phyloP scores from a whole-genome alignment of 257 asterid species.

The Solanum infundibuliforme region DNA sequence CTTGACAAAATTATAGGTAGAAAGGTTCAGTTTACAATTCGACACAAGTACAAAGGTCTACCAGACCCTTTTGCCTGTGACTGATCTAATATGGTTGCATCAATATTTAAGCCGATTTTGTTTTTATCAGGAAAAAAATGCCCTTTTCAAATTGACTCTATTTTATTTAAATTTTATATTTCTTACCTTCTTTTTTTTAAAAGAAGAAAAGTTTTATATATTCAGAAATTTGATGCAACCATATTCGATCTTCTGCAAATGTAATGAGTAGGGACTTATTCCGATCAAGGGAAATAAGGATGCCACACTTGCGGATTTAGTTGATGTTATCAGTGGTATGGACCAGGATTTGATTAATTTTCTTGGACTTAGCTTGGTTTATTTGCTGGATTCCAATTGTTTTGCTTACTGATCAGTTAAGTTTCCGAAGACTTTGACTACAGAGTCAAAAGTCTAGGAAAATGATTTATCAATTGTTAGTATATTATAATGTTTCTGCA shows the following conservation, averaged over 20 bases:
- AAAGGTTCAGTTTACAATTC: too few species aligned
- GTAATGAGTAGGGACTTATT: too few species aligned
- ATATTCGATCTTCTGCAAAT: too few species aligned
- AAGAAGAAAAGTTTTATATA: not conserved
- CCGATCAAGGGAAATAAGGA: not conserved
- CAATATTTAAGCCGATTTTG: not conserved
- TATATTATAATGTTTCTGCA: not conserved
- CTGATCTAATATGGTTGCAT: not conserved
- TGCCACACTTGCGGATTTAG: not conserved
- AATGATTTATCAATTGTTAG: not conserved
- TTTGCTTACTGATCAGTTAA: not conserved
- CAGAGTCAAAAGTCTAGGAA: not conserved
- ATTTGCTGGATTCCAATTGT: not conserved
- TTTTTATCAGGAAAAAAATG: not conserved
- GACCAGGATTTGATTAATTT: not conserved
- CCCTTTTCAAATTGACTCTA: not conserved
- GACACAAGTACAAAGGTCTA: too few species aligned
- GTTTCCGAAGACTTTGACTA: not conserved
- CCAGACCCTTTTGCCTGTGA: too few species aligned
- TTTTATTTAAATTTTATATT: too few species aligned
- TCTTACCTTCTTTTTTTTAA: too few species aligned
- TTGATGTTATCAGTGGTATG: not conserved
- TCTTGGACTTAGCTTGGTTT: not conserved
- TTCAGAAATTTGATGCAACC: not conserved
- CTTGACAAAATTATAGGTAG: too few species aligned